phyloP scores from a whole-genome alignment of 164 flowering plant species.

The Cinnamomum chago region DNA sequence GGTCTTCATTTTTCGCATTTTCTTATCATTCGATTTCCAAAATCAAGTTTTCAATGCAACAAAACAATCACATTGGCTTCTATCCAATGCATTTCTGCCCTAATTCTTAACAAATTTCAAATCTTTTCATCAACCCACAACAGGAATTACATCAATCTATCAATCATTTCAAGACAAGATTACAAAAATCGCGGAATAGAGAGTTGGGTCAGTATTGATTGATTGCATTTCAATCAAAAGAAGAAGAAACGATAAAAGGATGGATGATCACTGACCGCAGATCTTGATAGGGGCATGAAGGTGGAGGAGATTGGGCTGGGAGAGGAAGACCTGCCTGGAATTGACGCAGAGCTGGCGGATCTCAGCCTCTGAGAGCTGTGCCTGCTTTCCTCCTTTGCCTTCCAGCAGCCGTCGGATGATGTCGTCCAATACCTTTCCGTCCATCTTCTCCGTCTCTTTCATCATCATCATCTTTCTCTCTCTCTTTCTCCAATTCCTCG shows the following conservation, averaged over 20 bases:
- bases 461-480: conserved; percentile 16
- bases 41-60: no score
- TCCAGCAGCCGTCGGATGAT: conserved; percentile 42
- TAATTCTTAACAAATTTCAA: no score
- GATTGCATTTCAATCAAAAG: neutral
- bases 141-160: no score
- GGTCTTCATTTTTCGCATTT: no score
- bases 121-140: no score
- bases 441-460: conserved; percentile 30
- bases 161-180: no score
- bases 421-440: conserved; percentile 39
- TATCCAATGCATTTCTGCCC: no score
- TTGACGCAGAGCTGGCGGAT: conserved; percentile 41
- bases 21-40: no score
- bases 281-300: conserved; percentile 57
- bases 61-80: no score
- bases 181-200: no score
- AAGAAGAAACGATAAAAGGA: neutral
- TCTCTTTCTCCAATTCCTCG: neutral
- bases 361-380: conserved; percentile 45
- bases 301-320: conserved; percentile 48
- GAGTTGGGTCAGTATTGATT: neutral
- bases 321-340: conserved; percentile 35
- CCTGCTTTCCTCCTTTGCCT: conserved; percentile 42
- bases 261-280: conserved; percentile 30